Evolutionary conservation across 1,284 basidiomycete genomes (phyloP), one percentile per base, ranked within the genome.

Genomic region (Malassezia equina): DNA sequence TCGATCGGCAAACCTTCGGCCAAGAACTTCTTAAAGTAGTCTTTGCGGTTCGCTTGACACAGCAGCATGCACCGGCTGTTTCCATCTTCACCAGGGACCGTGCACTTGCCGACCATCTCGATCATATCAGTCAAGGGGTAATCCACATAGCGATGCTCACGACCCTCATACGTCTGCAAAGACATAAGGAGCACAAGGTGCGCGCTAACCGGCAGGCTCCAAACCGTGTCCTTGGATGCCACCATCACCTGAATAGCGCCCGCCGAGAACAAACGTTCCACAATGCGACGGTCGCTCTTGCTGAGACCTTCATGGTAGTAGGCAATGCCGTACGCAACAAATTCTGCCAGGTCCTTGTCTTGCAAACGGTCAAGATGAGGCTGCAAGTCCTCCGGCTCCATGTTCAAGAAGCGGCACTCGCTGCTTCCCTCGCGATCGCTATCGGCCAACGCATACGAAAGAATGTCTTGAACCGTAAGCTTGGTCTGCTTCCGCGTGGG

Each of bases 131-230:
- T 89, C 55, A 98, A 87, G 1, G 94, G 88, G 70, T 96, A 98
- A 77, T 98, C 93, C 65, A 94, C 81, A 67, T 99, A 98, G 47
- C 93, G 87, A 53, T 75, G 69, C 49, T 75, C 69, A 15, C 66
- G 65, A 9, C 73, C 73, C 73, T 98, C 90, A 69, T 88, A 98
- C 56, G 79, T 86, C 75, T 98, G 94, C 1, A 96, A 88, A 27
- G 91, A 91, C 90, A 98, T 95, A 70, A 98, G 87, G 69, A 99
- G 85, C 46, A 96, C 91, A 86, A 98, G 90, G 77, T 95, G 94
- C 56, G 88, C 85, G 0, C 86, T 83, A 28, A 95, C 82, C 0
- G 94, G 90, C 19, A 96, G 79, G 71, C 83, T 90, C 94, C 94
- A 98, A 0, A 90, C 88, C 0, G 87, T 89, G 68, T 96, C 93